Evolutionary conservation across 2,329 filamentous ascomycete genomes (phyloP).

Genomic region (Colletotrichum spinosum): DNA sequence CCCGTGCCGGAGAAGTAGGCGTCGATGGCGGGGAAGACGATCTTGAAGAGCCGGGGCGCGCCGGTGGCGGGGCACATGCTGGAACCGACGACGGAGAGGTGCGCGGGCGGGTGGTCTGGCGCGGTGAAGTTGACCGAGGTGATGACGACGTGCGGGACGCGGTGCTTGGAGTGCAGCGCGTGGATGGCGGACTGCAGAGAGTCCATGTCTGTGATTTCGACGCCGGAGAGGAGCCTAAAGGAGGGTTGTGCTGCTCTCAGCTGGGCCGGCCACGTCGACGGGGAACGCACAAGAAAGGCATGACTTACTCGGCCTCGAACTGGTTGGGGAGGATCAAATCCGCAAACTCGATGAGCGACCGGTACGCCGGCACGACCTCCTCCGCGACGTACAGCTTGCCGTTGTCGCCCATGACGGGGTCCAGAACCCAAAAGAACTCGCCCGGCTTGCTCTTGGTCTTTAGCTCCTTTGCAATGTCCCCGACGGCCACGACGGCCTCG

Average conservation of each 20-base stretch:
- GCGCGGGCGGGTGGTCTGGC: conserved; percentile 59
- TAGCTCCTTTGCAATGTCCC: conserved; percentile 84
- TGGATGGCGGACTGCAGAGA: conserved; percentile 81
- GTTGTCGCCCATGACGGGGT: conserved; percentile 98
- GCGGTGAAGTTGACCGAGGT: conserved; percentile 83
- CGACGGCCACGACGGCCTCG: conserved; percentile 84
- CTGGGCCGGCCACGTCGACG: too few species aligned
- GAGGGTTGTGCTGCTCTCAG: background rate
- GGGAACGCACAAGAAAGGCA: conserved; percentile 9
- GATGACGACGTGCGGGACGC: conserved; percentile 89
- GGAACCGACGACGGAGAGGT: conserved; percentile 81
- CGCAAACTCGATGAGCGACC: conserved; percentile 79
- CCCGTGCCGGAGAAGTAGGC: conserved; percentile 97
- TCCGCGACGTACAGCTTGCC: conserved; percentile 91
- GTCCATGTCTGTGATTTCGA: conserved; percentile 81
- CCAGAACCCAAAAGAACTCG: conserved; percentile 95
- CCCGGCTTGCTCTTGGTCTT: conserved; percentile 73
- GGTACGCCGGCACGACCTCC: conserved; percentile 93
- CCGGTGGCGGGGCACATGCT: conserved; percentile 65
- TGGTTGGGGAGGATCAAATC: conserved; percentile 97
- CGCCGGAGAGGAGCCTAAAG: conserved; percentile 82
- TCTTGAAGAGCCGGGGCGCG: conserved; percentile 84
- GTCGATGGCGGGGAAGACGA: conserved; percentile 87
- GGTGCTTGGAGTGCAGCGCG: conserved; percentile 79
- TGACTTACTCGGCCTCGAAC: conserved; percentile 92